Percentiles rank a stretch among this genome's conserved stretches.
These are phyloP conservation scores for Aspergillus vadensis DNA, from an alignment of 2,329 filamentous ascomycete genomes.

Conservation along the genomic window DNA sequence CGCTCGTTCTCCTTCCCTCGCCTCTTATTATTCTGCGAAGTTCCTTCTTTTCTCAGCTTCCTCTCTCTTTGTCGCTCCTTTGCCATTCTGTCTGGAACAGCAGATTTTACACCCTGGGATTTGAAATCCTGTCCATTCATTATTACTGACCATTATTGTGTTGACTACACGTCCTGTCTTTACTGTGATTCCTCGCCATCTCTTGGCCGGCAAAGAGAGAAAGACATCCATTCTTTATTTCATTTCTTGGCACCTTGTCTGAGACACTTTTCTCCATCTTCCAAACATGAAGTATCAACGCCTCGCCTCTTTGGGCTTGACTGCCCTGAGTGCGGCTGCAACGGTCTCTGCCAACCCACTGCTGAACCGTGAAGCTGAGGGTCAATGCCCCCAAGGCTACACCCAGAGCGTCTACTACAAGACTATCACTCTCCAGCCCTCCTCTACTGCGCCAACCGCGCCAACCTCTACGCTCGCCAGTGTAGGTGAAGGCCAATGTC, in stretches of 20 bases:
- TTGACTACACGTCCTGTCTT: slow-evolving; percentile 25
- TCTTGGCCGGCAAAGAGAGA: slow-evolving; percentile 11
- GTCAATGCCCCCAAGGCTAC: slow-evolving; percentile 32
- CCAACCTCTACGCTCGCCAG: slow-evolving; percentile 9
- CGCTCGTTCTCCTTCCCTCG: background rate
- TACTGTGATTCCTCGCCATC: slow-evolving; percentile 6
- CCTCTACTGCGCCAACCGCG: slow-evolving; percentile 14
- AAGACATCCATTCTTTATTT: slow-evolving; percentile 10
- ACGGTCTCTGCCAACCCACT: slow-evolving; percentile 30
- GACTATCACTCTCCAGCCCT: slow-evolving; percentile 26
- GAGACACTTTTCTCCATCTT: background rate
- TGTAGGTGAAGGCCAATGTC: background rate
- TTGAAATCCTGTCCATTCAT: slow-evolving; percentile 34
- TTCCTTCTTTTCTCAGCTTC: slow-evolving; percentile 3
- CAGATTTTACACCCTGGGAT: slow-evolving; percentile 24
- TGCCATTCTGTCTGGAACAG: slow-evolving; percentile 28
- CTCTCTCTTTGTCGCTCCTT: slow-evolving; percentile 7
- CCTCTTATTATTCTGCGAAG: background rate
- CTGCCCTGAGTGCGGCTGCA: slow-evolving; percentile 27
- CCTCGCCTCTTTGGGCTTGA: slow-evolving; percentile 26
- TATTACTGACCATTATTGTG: slow-evolving; percentile 17
- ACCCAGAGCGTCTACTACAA: slow-evolving; percentile 30
- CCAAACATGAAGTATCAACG: slow-evolving; percentile 32
- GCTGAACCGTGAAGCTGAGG: slow-evolving; percentile 14
- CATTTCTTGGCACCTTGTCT: slow-evolving; percentile 1